Evolutionary conservation across 2,329 filamentous ascomycete species (phyloP).

Genomic region (Didymella lethalis): DNA sequence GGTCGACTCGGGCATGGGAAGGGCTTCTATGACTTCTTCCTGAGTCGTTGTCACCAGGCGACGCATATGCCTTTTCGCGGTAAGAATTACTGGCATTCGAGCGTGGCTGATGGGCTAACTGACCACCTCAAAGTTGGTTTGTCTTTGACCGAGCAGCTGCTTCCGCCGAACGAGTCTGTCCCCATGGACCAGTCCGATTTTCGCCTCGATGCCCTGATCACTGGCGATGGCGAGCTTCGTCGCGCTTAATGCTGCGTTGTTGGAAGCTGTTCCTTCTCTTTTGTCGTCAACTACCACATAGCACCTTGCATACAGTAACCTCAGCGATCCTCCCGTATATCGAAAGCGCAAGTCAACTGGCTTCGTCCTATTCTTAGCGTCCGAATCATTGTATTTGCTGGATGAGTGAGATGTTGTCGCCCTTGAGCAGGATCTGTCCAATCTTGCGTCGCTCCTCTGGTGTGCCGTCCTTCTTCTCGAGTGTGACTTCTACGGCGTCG

Average conservation of each 20-base stretch:
- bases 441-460: constrained; percentile 80
- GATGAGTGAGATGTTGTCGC: constrained; percentile 86
- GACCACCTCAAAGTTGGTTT: constrained; percentile 69
- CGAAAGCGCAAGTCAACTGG: constrained; percentile 12
- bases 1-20: constrained; percentile 90
- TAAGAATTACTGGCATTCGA: constrained; percentile 54
- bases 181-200: constrained; percentile 81
- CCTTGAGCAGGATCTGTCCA: constrained; percentile 86
- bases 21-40: constrained; percentile 95
- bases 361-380: not conserved
- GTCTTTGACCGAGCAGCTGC: constrained; percentile 84
- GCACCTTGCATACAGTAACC: constrained; percentile 7
- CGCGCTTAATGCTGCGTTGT: constrained; percentile 29
- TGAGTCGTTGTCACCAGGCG: constrained; percentile 72
- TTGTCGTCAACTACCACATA: constrained; percentile 11
- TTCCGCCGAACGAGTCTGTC: constrained; percentile 70
- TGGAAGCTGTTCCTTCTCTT: constrained; percentile 4
- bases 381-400: constrained; percentile 51
- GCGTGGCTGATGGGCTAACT: constrained; percentile 46
- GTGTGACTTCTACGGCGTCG: constrained; percentile 90
- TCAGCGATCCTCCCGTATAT: constrained; percentile 16
- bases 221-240: constrained; percentile 69
- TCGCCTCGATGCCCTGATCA: constrained; percentile 77
- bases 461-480: constrained; percentile 75
- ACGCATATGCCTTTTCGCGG: constrained; percentile 66